phyloP scores from a whole-genome alignment of 306 rosid genomes.

The Clitoria ternatea region DNA sequence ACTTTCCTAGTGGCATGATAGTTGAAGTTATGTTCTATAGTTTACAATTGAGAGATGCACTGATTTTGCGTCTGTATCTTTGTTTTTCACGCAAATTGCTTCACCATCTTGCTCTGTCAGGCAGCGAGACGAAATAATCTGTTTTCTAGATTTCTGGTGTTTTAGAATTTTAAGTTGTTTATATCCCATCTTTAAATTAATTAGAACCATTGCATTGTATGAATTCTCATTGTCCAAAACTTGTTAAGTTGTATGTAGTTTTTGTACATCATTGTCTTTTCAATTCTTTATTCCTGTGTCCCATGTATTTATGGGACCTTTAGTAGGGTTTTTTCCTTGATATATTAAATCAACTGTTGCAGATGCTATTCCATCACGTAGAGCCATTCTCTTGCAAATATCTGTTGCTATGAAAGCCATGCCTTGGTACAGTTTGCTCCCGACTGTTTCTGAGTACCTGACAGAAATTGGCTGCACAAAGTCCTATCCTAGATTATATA shows the following conservation, averaged over 20 bases:
- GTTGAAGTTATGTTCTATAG: too few relatives aligned
- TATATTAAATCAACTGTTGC: conserved; percentile 30
- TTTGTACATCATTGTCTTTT: neutral
- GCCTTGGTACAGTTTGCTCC: conserved; percentile 86
- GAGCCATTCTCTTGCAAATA: conserved; percentile 84
- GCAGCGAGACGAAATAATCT: neutral
- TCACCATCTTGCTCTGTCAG: neutral
- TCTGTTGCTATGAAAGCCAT: conserved; percentile 77
- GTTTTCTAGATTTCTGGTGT: neutral
- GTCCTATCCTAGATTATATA: conserved; percentile 60
- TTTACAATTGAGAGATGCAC: too few relatives aligned
- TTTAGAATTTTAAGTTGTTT: neutral
- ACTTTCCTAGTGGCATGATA: neutral
- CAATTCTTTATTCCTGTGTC: conserved; percentile 3
- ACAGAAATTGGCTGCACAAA: conserved; percentile 77
- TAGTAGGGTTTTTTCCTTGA: conserved; percentile 11
- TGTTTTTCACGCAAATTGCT: neutral
- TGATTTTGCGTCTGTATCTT: neutral
- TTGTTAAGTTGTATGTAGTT: neutral
- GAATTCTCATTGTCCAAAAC: neutral
- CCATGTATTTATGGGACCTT: neutral
- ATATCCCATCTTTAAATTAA: neutral
- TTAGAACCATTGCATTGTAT: neutral
- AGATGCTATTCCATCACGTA: conserved; percentile 79
- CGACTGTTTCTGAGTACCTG: conserved; percentile 69